Evolutionary conservation across 2,329 filamentous ascomycete genomes (phyloP).

Genomic region (Nemania serpens): DNA sequence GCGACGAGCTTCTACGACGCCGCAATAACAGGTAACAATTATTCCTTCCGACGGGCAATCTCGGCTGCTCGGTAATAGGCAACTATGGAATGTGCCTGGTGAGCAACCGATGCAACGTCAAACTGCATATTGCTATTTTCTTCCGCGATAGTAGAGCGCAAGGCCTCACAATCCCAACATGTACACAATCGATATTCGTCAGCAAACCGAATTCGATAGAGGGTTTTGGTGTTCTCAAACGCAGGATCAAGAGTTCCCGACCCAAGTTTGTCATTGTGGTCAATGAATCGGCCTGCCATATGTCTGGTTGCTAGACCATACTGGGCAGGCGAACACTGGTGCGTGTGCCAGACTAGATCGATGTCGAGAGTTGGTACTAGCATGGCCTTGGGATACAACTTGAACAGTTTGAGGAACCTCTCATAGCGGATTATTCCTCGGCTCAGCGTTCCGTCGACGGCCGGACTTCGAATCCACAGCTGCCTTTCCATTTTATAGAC

Average conservation of each 20-base stretch:
- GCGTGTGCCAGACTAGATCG: conserved; percentile 15
- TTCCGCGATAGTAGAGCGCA: not conserved
- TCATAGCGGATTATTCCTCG: conserved; percentile 4
- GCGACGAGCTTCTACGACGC: too few species aligned
- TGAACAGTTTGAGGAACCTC: conserved; percentile 14
- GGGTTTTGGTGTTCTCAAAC: conserved; percentile 3
- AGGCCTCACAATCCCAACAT: conserved; percentile 14
- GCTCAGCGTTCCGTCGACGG: not conserved
- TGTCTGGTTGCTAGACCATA: not conserved
- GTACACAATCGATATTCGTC: conserved; percentile 8
- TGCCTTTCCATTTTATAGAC: conserved; percentile 13
- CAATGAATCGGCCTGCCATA: conserved; percentile 8
- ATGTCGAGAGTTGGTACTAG: conserved; percentile 17
- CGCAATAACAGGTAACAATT: not conserved
- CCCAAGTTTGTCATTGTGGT: conserved; percentile 15
- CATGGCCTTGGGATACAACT: conserved; percentile 2
- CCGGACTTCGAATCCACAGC: conserved; percentile 11
- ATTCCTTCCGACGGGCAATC: conserved; percentile 11
- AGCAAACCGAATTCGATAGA: conserved; percentile 13
- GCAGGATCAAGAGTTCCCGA: conserved; percentile 2
- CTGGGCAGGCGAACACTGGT: conserved; percentile 8
- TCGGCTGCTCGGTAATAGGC: conserved; percentile 10
- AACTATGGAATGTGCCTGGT: not conserved
- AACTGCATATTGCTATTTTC: not conserved
- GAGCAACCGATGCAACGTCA: not conserved